Evolutionary conservation across 495 filamentous ascomycete genomes (phyloP).

Genomic region (Xylaria curta): DNA sequence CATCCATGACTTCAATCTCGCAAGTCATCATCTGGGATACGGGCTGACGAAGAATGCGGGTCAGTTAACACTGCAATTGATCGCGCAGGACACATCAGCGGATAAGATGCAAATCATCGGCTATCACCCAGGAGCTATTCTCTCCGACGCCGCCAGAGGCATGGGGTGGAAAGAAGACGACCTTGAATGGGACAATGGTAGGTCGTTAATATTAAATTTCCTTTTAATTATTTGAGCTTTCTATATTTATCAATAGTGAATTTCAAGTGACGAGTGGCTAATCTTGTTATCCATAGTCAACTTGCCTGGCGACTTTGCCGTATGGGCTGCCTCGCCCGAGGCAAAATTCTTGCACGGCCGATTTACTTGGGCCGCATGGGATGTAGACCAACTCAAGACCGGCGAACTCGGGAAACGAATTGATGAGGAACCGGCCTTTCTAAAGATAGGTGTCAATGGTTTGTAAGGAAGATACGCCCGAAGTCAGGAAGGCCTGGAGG

Average conservation of each 20-base stretch:
- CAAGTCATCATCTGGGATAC: constrained; percentile 32
- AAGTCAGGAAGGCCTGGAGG: neutral
- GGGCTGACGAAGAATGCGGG: constrained; percentile 49
- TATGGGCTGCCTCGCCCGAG: constrained; percentile 58
- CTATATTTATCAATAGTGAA: neutral
- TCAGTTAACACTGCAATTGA: constrained; percentile 43
- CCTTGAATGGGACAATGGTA: constrained; percentile 48
- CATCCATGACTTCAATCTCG: constrained; percentile 33
- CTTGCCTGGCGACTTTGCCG: constrained; percentile 53
- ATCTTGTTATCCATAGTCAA: constrained; percentile 33
- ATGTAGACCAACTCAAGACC: constrained; percentile 56
- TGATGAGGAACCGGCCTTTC: constrained; percentile 40
- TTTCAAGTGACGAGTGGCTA: neutral
- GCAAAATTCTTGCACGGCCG: constrained; percentile 61
- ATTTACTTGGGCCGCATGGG: constrained; percentile 58
- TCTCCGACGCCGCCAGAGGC: constrained; percentile 36
- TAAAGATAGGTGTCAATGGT: constrained; percentile 39
- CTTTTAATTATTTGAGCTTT: neutral
- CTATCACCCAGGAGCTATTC: constrained; percentile 52
- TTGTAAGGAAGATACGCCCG: constrained; percentile 16
- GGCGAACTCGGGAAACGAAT: constrained; percentile 44
- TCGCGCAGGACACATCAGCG: constrained; percentile 40
- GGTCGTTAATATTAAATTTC: constrained; percentile 11
- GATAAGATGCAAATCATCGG: constrained; percentile 50
- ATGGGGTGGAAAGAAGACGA: constrained; percentile 29